Evolutionary conservation across 2,329 filamentous ascomycete species (phyloP).

Genomic region (Bipolaris cookei): DNA sequence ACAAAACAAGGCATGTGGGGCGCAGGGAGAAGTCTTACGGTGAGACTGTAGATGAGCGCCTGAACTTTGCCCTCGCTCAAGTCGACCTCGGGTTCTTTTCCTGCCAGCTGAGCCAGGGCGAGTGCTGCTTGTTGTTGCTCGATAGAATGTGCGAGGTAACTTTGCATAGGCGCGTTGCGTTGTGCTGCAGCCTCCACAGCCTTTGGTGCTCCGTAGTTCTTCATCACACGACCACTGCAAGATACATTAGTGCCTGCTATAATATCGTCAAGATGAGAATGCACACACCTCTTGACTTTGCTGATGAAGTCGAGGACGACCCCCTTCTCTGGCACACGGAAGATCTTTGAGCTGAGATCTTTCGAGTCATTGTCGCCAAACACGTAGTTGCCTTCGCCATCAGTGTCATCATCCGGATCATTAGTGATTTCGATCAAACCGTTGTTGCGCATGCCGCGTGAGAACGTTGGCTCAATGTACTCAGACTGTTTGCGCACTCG

Average conservation of each 20-base stretch:
- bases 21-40: conserved; percentile 60
- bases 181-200: conserved; percentile 22
- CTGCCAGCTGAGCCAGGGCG: conserved; percentile 65
- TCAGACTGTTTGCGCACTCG: conserved; percentile 59
- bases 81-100: conserved; percentile 57
- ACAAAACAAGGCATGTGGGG: conserved; percentile 35
- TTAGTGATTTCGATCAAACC: conserved; percentile 56
- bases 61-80: conserved; percentile 55
- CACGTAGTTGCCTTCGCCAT: conserved; percentile 52
- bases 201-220: conserved; percentile 24
- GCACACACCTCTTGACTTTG: conserved; percentile 58
- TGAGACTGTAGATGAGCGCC: conserved; percentile 64
- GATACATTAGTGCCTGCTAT: conserved; percentile 21
- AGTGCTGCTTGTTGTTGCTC: conserved; percentile 71
- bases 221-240: conserved; percentile 33
- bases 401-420: conserved; percentile 51
- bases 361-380: conserved; percentile 52
- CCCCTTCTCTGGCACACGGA: conserved; percentile 54
- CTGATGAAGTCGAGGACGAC: conserved; percentile 67
- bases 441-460: conserved; percentile 66
- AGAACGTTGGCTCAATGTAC: conserved; percentile 56
- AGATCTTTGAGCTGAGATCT: conserved; percentile 48
- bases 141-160: conserved; percentile 49
- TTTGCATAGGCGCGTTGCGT: conserved; percentile 36
- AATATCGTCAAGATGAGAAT: conserved; percentile 9